phyloP scores from a whole-genome alignment of 1,139 yeast species.

The Candida smagusa region DNA sequence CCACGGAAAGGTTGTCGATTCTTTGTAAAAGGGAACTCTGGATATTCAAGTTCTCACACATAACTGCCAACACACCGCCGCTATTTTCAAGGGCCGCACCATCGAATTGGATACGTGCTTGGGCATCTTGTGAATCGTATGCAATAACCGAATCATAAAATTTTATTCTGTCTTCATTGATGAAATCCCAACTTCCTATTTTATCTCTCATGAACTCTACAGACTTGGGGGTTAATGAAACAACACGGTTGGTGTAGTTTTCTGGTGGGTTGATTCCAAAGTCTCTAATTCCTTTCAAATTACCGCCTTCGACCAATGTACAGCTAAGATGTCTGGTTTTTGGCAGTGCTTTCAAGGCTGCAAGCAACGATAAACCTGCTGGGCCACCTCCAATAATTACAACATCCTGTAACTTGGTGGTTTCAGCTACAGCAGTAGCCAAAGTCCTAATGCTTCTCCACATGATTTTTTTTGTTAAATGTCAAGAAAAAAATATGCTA shows the following conservation, averaged over 20 bases:
- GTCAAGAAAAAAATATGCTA: too few species aligned
- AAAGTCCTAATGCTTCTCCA: slow-evolving; percentile 1
- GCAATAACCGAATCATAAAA: slow-evolving; percentile 80
- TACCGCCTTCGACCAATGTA: slow-evolving; percentile 71
- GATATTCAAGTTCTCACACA: slow-evolving; percentile 85
- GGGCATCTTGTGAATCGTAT: slow-evolving; percentile 74
- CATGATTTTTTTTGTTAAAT: not conserved
- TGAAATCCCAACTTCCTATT: slow-evolving; percentile 75
- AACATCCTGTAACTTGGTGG: slow-evolving; percentile 51
- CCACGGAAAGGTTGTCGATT: slow-evolving; percentile 48
- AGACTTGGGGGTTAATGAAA: slow-evolving; percentile 81
- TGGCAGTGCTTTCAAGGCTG: slow-evolving; percentile 71
- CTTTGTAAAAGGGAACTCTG: slow-evolving; percentile 66
- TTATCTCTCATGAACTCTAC: slow-evolving; percentile 57
- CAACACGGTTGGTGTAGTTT: slow-evolving; percentile 72
- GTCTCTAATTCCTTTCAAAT: slow-evolving; percentile 49
- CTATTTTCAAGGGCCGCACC: slow-evolving; percentile 42
- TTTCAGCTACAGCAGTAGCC: not conserved
- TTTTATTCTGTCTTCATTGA: slow-evolving; percentile 67
- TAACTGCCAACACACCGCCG: slow-evolving; percentile 55
- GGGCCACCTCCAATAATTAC: slow-evolving; percentile 97
- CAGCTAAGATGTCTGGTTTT: slow-evolving; percentile 58
- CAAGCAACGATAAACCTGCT: slow-evolving; percentile 85
- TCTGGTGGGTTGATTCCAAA: slow-evolving; percentile 57
- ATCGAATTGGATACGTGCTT: slow-evolving; percentile 71